Conservation (phyloP, 352 stramenopile species). For the Phytophthora litchii region DNA sequence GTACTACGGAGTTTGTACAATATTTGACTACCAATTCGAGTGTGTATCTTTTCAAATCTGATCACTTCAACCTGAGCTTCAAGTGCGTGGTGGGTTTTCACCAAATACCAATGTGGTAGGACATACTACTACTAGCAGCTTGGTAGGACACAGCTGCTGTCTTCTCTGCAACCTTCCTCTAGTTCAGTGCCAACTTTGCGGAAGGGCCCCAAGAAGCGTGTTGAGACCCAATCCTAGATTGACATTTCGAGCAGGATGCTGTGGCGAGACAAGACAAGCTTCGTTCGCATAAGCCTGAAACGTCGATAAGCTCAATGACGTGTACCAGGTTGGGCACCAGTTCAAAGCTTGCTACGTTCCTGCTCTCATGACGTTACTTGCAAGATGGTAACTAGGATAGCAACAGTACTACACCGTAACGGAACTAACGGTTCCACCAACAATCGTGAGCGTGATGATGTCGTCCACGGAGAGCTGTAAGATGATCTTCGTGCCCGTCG, state of each 20-base stretch:
- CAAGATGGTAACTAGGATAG: not conserved
- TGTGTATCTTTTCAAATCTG: conserved; percentile 1
- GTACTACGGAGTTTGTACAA: too few species aligned
- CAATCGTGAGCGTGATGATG: conserved; percentile 3
- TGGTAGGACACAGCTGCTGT: not conserved
- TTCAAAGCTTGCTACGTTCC: not conserved
- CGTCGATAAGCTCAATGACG: too few species aligned
- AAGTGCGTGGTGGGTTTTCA: conserved; percentile 19
- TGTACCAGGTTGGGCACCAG: too few species aligned
- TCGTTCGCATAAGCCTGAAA: too few species aligned
- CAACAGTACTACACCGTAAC: not conserved
- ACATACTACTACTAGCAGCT: too few species aligned
- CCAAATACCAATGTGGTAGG: too few species aligned
- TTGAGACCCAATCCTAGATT: not conserved
- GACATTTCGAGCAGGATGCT: too few species aligned
- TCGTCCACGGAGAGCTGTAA: conserved; percentile 2
- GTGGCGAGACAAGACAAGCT: too few species aligned
- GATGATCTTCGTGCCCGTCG: conserved; percentile 51
- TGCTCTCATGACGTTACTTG: not conserved
- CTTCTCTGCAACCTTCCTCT: not conserved
- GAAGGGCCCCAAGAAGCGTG: too few species aligned
- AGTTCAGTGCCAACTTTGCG: too few species aligned
- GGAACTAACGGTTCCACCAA: conserved; percentile 1
- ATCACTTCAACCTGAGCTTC: conserved; percentile 28
- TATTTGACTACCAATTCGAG: not conserved